A percentile compares a stretch with the other conserved stretches of the same genome.
Conservation (phyloP, 1,284 basidiomycete genomes). For the Melampsora abietis-canadensis region DNA sequence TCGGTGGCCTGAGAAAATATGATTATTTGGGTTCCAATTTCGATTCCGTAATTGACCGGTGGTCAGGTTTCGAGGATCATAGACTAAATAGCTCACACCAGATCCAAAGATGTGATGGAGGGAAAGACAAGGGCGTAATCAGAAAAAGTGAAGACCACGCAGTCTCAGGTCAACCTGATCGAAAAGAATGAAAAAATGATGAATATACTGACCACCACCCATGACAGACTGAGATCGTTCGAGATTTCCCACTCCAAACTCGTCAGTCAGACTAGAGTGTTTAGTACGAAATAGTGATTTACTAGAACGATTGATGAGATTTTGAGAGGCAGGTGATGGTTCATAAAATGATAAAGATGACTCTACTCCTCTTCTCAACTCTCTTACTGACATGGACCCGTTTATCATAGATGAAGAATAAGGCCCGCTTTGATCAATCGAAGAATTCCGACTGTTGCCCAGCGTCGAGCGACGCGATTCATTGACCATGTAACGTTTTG, state of each 20-base stretch:
- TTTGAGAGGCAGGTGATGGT: not conserved
- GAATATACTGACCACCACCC: constrained; percentile 27
- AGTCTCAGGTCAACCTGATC: too few relatives aligned
- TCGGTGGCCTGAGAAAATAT: not conserved
- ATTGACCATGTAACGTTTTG: too few relatives aligned
- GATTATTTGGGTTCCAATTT: not conserved
- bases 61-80: constrained; percentile 18
- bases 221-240: constrained; percentile 33
- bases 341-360: constrained; percentile 32
- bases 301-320: not conserved
- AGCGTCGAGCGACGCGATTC: too few relatives aligned
- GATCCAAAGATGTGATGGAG: not conserved
- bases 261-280: constrained; percentile 28
- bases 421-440: too few relatives aligned
- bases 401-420: too few relatives aligned
- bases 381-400: too few relatives aligned
- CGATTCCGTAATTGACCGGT: constrained; percentile 2
- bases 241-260: constrained; percentile 5
- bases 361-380: constrained; percentile 11
- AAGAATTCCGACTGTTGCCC: too few relatives aligned
- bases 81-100: not conserved
- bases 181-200: too few relatives aligned
- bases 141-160: not conserved
- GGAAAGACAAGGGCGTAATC: too few relatives aligned
- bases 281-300: constrained; percentile 12